Conservation (phyloP, 768 basidiomycete genomes). For the Lactarius vividus region DNA sequence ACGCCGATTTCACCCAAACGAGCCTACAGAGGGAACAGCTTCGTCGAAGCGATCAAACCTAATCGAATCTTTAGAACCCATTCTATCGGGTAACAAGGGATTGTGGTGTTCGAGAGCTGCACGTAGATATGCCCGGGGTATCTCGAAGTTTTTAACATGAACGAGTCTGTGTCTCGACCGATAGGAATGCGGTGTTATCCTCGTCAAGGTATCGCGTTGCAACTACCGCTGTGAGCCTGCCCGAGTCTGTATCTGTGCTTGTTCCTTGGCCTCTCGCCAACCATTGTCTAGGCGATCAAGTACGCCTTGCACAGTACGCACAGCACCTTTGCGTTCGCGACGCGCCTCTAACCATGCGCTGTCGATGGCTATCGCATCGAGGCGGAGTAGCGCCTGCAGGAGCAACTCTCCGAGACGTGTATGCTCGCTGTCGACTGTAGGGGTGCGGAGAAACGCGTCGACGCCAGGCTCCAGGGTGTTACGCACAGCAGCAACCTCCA, state of each 20-base stretch:
- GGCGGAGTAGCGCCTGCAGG: conserved; percentile 79
- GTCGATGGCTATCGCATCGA: conserved; percentile 79
- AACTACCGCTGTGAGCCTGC: conserved; percentile 11
- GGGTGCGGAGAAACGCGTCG: conserved; percentile 44
- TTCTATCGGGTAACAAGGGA: conserved; percentile 7
- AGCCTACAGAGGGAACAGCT: conserved; percentile 4
- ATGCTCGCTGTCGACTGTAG: conserved; percentile 39
- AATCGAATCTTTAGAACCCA: conserved; percentile 3
- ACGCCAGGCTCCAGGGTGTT: conserved; percentile 54
- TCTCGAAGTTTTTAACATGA: conserved; percentile 3
- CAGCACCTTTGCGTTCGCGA: conserved; percentile 78
- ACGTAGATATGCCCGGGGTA: conserved; percentile 7
- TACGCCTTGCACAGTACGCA: conserved; percentile 78
- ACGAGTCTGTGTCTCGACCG: neutral
- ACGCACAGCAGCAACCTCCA: conserved; percentile 53
- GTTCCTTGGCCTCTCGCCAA: conserved; percentile 42
- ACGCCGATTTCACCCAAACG: conserved; percentile 3
- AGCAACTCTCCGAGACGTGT: conserved; percentile 74
- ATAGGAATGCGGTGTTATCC: neutral
- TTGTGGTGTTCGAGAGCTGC: conserved; percentile 4
- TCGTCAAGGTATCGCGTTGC: neutral
- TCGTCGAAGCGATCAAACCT: conserved; percentile 11
- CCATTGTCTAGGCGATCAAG: conserved; percentile 77
- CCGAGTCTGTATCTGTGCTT: conserved; percentile 6
- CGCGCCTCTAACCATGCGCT: conserved; percentile 77